These are phyloP conservation scores for Pseudohalonectria lignicola DNA, from an alignment of 2,329 filamentous ascomycete species.

Conservation along the genomic window DNA sequence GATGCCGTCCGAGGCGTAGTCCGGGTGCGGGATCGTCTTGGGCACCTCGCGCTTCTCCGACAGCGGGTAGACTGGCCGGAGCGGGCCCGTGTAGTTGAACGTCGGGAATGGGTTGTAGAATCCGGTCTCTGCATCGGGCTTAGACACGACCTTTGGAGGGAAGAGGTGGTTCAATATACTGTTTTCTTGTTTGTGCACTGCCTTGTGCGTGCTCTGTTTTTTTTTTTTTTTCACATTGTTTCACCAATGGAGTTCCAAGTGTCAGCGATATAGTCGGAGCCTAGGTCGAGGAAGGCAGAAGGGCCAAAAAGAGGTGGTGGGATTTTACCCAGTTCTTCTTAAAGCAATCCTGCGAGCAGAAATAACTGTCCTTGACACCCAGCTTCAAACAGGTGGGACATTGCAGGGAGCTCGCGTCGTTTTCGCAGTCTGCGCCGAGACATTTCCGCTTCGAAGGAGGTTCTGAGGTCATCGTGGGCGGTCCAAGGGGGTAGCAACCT, in stretches of 20 bases:
- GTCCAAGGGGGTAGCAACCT: background rate
- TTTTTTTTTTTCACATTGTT: too few relatives aligned
- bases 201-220: conserved; percentile 67
- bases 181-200: conserved; percentile 69
- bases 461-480: conserved; percentile 33
- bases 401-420: conserved; percentile 76
- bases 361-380: conserved; percentile 80
- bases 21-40: conserved; percentile 69
- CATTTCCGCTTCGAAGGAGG: conserved; percentile 56
- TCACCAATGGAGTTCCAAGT: too few relatives aligned
- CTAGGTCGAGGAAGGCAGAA: background rate
- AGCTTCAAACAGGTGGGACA: conserved; percentile 93
- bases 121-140: conserved; percentile 83
- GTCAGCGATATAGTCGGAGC: background rate
- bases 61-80: conserved; percentile 82
- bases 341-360: conserved; percentile 98
- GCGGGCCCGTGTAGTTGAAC: conserved; percentile 68
- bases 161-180: conserved; percentile 64
- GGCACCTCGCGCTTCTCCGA: conserved; percentile 64
- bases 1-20: conserved; percentile 80
- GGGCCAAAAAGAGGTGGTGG: too few relatives aligned
- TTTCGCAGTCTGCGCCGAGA: conserved; percentile 71
- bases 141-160: conserved; percentile 74
- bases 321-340: conserved; percentile 96
- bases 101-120: conserved; percentile 87